Evolutionary conservation across 2,329 filamentous ascomycete species (phyloP).

Genomic region (Trichoderma koningiopsis): DNA sequence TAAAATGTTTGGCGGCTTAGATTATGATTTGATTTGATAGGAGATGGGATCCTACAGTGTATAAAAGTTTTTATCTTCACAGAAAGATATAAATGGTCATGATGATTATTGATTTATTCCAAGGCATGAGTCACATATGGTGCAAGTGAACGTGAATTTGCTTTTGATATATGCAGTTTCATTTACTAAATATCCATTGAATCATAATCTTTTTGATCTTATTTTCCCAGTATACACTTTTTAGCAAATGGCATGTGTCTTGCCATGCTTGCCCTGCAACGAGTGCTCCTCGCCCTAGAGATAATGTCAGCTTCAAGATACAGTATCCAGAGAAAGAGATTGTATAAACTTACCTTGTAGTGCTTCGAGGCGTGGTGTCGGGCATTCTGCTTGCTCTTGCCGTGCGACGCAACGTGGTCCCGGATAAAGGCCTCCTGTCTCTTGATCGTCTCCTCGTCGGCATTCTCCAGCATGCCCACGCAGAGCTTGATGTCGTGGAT

Average conservation of each 20-base stretch:
- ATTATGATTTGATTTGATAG: neutral
- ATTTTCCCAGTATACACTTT: neutral
- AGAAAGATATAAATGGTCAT: neutral
- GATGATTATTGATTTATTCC: neutral
- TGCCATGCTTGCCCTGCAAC: slow-evolving; percentile 84
- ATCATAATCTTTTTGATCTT: neutral
- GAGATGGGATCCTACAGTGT: slow-evolving; percentile 7
- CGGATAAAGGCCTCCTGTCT: slow-evolving; percentile 68
- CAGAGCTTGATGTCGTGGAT: slow-evolving; percentile 79
- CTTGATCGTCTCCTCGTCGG: slow-evolving; percentile 72
- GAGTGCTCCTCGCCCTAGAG: slow-evolving; percentile 75
- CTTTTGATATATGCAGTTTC: neutral
- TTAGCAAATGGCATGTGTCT: slow-evolving; percentile 86
- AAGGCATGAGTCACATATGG: neutral
- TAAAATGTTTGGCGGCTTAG: neutral
- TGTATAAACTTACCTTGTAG: slow-evolving; percentile 10
- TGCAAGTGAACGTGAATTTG: neutral
- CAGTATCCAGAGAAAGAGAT: neutral
- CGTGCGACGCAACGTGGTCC: slow-evolving; percentile 55
- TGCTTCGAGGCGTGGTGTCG: slow-evolving; percentile 15
- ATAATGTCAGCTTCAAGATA: neutral
- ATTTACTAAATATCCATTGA: neutral
- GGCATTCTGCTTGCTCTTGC: slow-evolving; percentile 50
- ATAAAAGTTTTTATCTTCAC: slow-evolving; percentile 1
- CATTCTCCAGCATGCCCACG: slow-evolving; percentile 67